Evolutionary conservation across 2,329 filamentous ascomycete genomes (phyloP), one percentile per base, ranked within the genome.

Genomic region (Chaetomium sp.): DNA sequence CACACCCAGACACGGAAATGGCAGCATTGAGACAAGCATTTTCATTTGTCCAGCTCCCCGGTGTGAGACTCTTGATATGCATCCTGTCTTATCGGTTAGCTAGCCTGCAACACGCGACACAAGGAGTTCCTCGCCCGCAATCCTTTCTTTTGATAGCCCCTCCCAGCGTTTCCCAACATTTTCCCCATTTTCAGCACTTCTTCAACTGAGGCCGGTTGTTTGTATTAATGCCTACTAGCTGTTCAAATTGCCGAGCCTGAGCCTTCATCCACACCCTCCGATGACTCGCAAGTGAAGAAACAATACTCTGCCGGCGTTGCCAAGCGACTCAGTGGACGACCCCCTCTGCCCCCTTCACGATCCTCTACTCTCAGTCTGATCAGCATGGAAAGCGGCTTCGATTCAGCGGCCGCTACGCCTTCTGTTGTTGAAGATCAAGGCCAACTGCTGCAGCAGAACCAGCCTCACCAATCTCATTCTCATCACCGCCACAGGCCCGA

Each of bases 171-270:
- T 6, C 37, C 9, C 38, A 8, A 42, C 14, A 11, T 34, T 35
- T 46, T 1, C 19, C 27, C 10, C 36, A n/a, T 41, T n/a, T 36
- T 46, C 35, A n/a, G n/a, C n/a, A 38, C 11, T 36, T 45, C 38
- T 27, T 42, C 44, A 37, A 32, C 47, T 44, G 36, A 37, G 40
- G 11, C 10, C 38, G 10, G 10, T 12, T n/a, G 14, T 27, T 27
- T 35, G 14, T 42, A 19, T 43, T 57, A 32, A 51, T 55, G 37
- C 42, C 48, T 46, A 37, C 44, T 55, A 78, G 80, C 79, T 55
- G 81, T 84, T 53, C 79, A 83, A 64, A 84, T 84, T 57, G 76
- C 79, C 47, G 80, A 83, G 62, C 79, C 79, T 19, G 71, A 73
- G 54, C 61, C 65, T 35, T 62, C 69, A 10, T 61, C 65, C 35